phyloP scores from a whole-genome alignment of 306 rosid species.

The Vachellia collinsii region DNA sequence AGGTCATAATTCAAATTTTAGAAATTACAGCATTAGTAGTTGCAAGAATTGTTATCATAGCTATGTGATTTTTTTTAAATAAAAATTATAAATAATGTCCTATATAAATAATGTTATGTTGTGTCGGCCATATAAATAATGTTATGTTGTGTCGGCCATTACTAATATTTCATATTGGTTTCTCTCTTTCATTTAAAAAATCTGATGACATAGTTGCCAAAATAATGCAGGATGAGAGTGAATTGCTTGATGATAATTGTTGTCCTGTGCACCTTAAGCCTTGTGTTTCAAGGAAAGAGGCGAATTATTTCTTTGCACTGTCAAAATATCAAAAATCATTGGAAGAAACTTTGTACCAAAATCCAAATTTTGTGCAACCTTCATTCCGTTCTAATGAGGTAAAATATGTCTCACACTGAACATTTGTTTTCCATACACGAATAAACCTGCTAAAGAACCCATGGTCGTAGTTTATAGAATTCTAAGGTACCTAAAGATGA shows the following conservation, averaged over 20 bases:
- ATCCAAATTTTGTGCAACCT: slow-evolving; percentile 88
- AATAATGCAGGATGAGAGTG: slow-evolving; percentile 83
- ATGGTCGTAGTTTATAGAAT: background rate
- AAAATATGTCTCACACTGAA: slow-evolving; percentile 8
- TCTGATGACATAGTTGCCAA: slow-evolving; percentile 23
- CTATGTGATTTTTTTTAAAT: slow-evolving; percentile 7
- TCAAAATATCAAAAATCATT: slow-evolving; percentile 78
- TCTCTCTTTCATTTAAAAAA: slow-evolving; percentile 23
- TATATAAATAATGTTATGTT: slow-evolving; percentile 19
- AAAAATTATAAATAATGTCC: background rate
- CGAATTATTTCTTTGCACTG: slow-evolving; percentile 87
- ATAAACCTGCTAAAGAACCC: background rate
- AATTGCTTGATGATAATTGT: slow-evolving; percentile 74
- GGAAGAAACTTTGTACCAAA: slow-evolving; percentile 70
- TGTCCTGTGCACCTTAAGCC: slow-evolving; percentile 93
- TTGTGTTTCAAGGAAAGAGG: slow-evolving; percentile 89
- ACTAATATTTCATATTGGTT: slow-evolving; percentile 19
- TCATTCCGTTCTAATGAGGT: slow-evolving; percentile 87
- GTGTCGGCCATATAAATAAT: slow-evolving; percentile 13
- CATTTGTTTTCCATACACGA: background rate
- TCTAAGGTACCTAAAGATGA: background rate
- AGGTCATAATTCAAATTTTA: slow-evolving; percentile 52
- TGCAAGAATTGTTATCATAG: slow-evolving; percentile 8
- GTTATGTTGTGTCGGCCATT: background rate
- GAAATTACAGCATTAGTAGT: slow-evolving; percentile 23